Evolutionary conservation across 345 rosid genomes (phyloP).

Genomic region (Arabidopsis suecica): DNA sequence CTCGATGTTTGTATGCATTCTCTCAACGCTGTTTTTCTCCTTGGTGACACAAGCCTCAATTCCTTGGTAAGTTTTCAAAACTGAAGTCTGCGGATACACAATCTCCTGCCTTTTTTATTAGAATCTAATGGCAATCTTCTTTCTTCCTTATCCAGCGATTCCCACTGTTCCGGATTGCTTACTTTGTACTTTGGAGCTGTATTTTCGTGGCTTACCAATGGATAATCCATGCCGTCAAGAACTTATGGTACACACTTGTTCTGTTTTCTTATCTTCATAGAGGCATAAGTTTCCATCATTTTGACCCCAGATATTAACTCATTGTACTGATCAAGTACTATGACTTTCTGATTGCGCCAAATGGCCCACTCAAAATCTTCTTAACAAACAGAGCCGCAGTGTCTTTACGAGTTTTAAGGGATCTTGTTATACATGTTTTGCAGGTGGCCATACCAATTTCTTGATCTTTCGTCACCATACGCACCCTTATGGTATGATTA

Average conservation of each 20-base stretch:
- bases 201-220: constrained; percentile 76
- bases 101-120: neutral
- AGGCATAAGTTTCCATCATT: constrained; percentile 33
- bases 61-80: constrained; percentile 58
- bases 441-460: constrained; percentile 99
- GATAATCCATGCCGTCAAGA: constrained; percentile 71
- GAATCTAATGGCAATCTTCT: neutral
- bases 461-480: constrained; percentile 67
- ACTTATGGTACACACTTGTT: constrained; percentile 39
- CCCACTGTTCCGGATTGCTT: constrained; percentile 79
- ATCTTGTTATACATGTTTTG: constrained; percentile 18
- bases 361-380: neutral
- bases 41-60: constrained; percentile 77
- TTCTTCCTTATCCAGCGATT: constrained; percentile 63
- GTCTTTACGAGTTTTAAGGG: neutral
- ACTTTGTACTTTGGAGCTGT: constrained; percentile 76
- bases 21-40: constrained; percentile 75
- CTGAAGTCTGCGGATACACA: neutral
- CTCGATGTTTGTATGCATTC: constrained; percentile 83
- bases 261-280: neutral
- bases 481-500: constrained; percentile 49
- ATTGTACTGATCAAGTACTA: neutral
- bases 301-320: neutral
- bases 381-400: neutral
- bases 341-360: constrained; percentile 11